These are phyloP conservation scores for Eutypella sp. DNA, from an alignment of 2,329 filamentous ascomycete species.

Conservation along the genomic window DNA sequence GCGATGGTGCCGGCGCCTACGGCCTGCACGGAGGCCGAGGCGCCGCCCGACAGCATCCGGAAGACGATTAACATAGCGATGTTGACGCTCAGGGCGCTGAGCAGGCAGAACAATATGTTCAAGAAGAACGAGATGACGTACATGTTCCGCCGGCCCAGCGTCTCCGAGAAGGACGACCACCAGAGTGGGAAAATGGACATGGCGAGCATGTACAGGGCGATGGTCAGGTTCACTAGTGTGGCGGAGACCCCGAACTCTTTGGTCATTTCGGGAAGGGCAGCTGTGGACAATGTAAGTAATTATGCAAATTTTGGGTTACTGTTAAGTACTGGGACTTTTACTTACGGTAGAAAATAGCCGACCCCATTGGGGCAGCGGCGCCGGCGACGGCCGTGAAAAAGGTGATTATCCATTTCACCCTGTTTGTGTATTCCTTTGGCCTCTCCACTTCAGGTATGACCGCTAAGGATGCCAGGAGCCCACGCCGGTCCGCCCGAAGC, in stretches of 20 bases:
- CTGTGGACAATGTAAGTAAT: slow-evolving; percentile 36
- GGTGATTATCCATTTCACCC: slow-evolving; percentile 82
- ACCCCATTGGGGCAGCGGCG: slow-evolving; percentile 76
- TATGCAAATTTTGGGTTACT: slow-evolving; percentile 3
- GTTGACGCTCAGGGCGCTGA: slow-evolving; percentile 63
- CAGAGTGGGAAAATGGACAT: slow-evolving; percentile 83
- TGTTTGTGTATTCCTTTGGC: slow-evolving; percentile 66
- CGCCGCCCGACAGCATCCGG: slow-evolving; percentile 68
- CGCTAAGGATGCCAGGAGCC: slow-evolving; percentile 65
- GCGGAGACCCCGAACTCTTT: slow-evolving; percentile 55
- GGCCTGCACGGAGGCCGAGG: slow-evolving; percentile 74
- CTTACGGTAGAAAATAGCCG: slow-evolving; percentile 76
- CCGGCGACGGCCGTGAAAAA: slow-evolving; percentile 71
- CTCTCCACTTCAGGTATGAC: slow-evolving; percentile 75
- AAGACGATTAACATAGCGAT: slow-evolving; percentile 75
- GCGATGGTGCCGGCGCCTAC: slow-evolving; percentile 80
- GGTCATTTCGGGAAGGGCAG: slow-evolving; percentile 62
- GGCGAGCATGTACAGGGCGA: slow-evolving; percentile 75
- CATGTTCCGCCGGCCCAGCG: slow-evolving; percentile 67
- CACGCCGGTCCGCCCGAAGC: slow-evolving; percentile 47
- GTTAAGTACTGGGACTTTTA: slow-evolving; percentile 1
- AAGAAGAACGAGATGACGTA: slow-evolving; percentile 71
- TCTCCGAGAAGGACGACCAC: slow-evolving; percentile 81
- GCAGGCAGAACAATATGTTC: slow-evolving; percentile 65
- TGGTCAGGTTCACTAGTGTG: slow-evolving; percentile 68